A percentile compares a stretch with the other conserved stretches of the same genome.
Conservation (phyloP, 257 asterid species). For the Lantana camara region DNA sequence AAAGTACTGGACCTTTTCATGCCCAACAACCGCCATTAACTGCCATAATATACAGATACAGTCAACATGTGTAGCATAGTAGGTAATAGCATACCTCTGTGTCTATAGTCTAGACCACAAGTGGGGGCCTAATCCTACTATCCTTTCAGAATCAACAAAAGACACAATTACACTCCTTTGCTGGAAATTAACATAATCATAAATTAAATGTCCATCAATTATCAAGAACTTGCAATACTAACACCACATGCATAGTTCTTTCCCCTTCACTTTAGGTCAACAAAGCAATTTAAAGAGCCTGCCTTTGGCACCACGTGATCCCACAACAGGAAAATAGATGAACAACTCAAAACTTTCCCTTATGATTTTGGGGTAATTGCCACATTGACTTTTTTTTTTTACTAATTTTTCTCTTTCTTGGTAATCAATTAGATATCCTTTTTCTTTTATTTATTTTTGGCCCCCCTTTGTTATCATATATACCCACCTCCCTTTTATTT, state of each 20-base stretch:
- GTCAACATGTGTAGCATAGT: conserved; percentile 37
- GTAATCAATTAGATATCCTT: no score
- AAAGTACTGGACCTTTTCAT: not conserved
- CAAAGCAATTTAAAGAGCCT: conserved; percentile 35
- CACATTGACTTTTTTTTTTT: conserved; percentile 21
- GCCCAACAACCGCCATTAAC: conserved; percentile 41
- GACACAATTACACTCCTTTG: conserved; percentile 12
- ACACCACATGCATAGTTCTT: conserved; percentile 37
- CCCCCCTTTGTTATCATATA: conserved; percentile 26
- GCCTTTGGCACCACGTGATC: conserved; percentile 62
- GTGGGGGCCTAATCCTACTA: conserved; percentile 28
- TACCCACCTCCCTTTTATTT: conserved; percentile 21
- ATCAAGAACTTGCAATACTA: conserved; percentile 37
- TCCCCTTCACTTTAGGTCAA: conserved; percentile 25
- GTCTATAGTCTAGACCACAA: no score
- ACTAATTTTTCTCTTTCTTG: conserved; percentile 27
- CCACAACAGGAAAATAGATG: conserved; percentile 15
- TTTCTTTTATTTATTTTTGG: not conserved
- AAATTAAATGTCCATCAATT: conserved; percentile 36
- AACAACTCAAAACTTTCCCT: conserved; percentile 14
- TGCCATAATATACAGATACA: conserved; percentile 40
- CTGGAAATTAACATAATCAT: conserved; percentile 4
- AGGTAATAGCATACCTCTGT: conserved; percentile 29
- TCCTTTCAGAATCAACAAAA: not conserved
- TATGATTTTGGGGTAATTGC: conserved; percentile 27